Conservation (phyloP, 768 basidiomycete genomes). For the Tricholoma furcatifolium region DNA sequence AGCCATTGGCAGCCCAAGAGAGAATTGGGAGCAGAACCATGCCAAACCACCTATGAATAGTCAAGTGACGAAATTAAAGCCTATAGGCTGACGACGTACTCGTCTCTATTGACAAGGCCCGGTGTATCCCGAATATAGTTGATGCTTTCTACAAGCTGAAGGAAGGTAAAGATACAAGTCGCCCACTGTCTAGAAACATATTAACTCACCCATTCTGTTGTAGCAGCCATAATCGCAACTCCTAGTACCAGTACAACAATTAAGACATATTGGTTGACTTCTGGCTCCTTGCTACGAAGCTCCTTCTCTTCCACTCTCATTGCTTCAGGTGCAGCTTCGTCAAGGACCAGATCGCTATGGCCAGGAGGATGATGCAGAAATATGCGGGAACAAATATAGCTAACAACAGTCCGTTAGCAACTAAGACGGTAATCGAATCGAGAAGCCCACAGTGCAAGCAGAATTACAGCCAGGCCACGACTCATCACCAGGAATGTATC, state of each 20-base stretch:
- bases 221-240: constrained; percentile 63
- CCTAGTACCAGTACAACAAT: constrained; percentile 48
- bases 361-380: constrained; percentile 74
- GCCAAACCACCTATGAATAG: constrained; percentile 61
- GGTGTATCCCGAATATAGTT: constrained; percentile 46
- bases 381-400: constrained; percentile 66
- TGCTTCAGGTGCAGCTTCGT: constrained; percentile 44
- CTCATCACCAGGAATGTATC: constrained; percentile 57
- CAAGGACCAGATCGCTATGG: constrained; percentile 39
- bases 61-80: background rate
- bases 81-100: constrained; percentile 35
- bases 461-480: constrained; percentile 60
- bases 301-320: constrained; percentile 38
- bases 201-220: constrained; percentile 61
- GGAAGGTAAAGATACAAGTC: constrained; percentile 58
- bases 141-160: constrained; percentile 58
- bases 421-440: background rate
- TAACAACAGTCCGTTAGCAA: constrained; percentile 19
- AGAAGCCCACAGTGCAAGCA: constrained; percentile 54
- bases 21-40: constrained; percentile 69
- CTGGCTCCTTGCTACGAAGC: constrained; percentile 41
- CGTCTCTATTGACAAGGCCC: constrained; percentile 38
- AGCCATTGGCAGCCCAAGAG: constrained; percentile 72
- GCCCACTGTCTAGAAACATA: background rate
- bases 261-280: constrained; percentile 64